Evolutionary conservation across 2,329 filamentous ascomycete species (phyloP).

Genomic region (Fusarium piperis): DNA sequence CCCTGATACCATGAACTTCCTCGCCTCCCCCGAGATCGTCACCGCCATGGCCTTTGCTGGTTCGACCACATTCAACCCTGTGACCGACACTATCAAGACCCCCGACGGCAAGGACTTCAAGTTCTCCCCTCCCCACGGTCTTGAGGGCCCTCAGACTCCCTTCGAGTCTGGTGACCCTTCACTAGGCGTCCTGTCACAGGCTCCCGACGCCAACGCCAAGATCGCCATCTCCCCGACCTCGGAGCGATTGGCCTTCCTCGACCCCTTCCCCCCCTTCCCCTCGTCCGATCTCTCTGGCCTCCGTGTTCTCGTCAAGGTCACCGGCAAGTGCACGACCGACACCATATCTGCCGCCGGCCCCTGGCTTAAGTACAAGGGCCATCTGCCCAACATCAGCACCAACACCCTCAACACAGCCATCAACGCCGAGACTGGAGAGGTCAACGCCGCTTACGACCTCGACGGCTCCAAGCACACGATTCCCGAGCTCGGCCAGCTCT

Average conservation of each 20-base stretch:
- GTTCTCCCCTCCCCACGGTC: conserved; percentile 82
- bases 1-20: conserved; percentile 97
- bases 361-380: conserved; percentile 99
- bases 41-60: conserved; percentile 96
- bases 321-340: conserved; percentile 97
- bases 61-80: conserved; percentile 92
- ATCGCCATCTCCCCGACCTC: conserved; percentile 89
- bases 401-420: conserved; percentile 97
- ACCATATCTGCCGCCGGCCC: conserved; percentile 95
- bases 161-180: conserved; percentile 82
- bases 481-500: conserved; percentile 84
- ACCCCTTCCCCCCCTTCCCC: conserved; percentile 90
- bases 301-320: conserved; percentile 92
- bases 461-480: conserved; percentile 81
- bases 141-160: conserved; percentile 67
- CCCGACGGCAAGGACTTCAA: conserved; percentile 84
- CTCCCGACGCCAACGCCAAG: conserved; percentile 74
- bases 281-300: conserved; percentile 77
- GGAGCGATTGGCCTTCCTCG: conserved; percentile 86
- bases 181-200: conserved; percentile 77
- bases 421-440: conserved; percentile 91
- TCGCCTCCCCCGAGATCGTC: conserved; percentile 95
- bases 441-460: conserved; percentile 90
- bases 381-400: conserved; percentile 95
- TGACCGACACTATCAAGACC: conserved; percentile 85